Conservation (phyloP, 1,139 yeast genomes). For the Yamadazyma blattariae region DNA sequence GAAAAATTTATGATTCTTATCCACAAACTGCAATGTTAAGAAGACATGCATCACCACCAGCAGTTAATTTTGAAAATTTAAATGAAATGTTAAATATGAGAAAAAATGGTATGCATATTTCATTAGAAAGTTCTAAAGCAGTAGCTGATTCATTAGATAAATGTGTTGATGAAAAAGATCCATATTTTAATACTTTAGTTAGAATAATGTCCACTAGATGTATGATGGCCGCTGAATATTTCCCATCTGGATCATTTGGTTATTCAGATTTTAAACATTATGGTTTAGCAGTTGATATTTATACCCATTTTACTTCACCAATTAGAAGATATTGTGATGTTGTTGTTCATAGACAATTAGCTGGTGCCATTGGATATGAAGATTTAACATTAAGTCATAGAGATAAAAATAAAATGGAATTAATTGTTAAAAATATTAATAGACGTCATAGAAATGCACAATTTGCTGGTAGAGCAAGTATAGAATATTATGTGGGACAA, state of each 20-base stretch:
- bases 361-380: conserved; percentile 96
- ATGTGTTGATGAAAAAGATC: conserved; percentile 77
- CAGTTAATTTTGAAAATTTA: conserved; percentile 83
- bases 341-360: conserved; percentile 94
- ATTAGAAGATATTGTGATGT: conserved; percentile 98
- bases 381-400: conserved; percentile 77
- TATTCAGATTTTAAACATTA: conserved; percentile 95
- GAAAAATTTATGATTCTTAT: conserved; percentile 84
- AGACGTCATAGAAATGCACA: conserved; percentile 96
- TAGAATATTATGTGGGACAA: conserved; percentile 97
- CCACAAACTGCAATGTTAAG: conserved; percentile 98
- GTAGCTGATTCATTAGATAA: conserved; percentile 92
- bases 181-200: conserved; percentile 88
- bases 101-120: conserved; percentile 69
- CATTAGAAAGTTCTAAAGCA: conserved; percentile 83
- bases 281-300: conserved; percentile 95
- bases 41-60: conserved; percentile 96
- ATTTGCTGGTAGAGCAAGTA: conserved; percentile 97
- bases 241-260: conserved; percentile 88
- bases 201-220: conserved; percentile 98
- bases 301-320: conserved; percentile 98
- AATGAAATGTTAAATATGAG: conserved; percentile 88
- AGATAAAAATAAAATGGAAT: conserved; percentile 87
- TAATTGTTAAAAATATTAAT: conserved; percentile 85
- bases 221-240: conserved; percentile 99